phyloP scores from a whole-genome alignment of 352 stramenopile species.

The Phytophthora syringae region DNA sequence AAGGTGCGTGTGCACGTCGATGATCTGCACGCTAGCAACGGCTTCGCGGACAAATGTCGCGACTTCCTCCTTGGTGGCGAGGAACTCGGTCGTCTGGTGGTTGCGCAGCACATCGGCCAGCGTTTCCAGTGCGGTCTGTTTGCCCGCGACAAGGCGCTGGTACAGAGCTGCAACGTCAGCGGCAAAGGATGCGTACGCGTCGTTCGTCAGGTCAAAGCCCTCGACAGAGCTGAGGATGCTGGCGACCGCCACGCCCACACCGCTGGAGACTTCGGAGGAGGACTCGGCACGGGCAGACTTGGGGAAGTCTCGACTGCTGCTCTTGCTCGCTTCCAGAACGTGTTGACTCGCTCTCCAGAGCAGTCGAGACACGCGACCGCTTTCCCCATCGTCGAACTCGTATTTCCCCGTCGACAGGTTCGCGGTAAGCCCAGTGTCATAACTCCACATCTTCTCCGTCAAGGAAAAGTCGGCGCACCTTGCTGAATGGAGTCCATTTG shows the following conservation, averaged over 20 bases:
- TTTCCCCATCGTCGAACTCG: conserved; percentile 56
- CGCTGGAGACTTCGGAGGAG: conserved; percentile 39
- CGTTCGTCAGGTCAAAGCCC: conserved; percentile 51
- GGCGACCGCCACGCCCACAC: conserved; percentile 47
- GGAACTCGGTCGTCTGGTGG: conserved; percentile 47
- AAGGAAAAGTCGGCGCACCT: conserved; percentile 27
- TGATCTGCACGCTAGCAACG: conserved; percentile 44
- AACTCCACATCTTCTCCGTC: conserved; percentile 52
- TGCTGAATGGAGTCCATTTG: conserved; percentile 55
- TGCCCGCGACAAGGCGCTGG: conserved; percentile 45
- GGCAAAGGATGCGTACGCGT: conserved; percentile 46
- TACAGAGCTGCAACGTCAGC: conserved; percentile 57
- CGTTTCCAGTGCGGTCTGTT: conserved; percentile 43
- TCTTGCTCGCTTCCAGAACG: conserved; percentile 43
- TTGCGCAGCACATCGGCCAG: conserved; percentile 47
- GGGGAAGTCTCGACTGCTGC: conserved; percentile 42
- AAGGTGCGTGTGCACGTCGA: conserved; percentile 92
- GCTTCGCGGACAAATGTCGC: conserved; percentile 43
- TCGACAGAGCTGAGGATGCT: conserved; percentile 47
- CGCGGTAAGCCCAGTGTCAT: conserved; percentile 47
- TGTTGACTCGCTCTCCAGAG: conserved; percentile 32
- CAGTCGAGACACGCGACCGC: conserved; percentile 26
- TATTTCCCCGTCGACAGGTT: conserved; percentile 58
- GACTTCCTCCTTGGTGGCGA: conserved; percentile 40
- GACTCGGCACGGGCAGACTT: conserved; percentile 38